Percentiles rank a stretch among this genome's conserved stretches.
Evolutionary conservation across 495 filamentous ascomycete genomes (phyloP).

Genomic region (Opeltia flavorubescens): DNA sequence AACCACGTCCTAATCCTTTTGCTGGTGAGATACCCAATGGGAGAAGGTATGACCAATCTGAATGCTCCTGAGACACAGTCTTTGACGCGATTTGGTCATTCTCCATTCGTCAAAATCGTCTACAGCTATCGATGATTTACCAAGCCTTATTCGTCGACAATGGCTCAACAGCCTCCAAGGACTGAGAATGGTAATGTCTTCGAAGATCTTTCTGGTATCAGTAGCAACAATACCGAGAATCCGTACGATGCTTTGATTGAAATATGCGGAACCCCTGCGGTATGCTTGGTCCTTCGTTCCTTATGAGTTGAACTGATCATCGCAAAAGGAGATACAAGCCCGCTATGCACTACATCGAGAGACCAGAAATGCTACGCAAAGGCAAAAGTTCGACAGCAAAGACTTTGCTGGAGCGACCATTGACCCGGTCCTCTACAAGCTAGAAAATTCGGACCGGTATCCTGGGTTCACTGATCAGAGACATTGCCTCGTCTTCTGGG

Average conservation of each 20-base stretch:
- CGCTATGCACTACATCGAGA: conserved; percentile 60
- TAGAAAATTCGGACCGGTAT: conserved; percentile 44
- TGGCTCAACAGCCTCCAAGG: too few species aligned
- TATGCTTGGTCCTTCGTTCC: background rate
- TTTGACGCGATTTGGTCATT: too few species aligned
- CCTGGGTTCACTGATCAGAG: conserved; percentile 56
- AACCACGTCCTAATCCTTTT: too few species aligned
- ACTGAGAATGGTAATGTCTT: conserved; percentile 28
- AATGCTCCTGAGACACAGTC: too few species aligned
- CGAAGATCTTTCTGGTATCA: conserved; percentile 41
- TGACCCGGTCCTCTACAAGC: conserved; percentile 58
- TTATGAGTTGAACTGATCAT: background rate
- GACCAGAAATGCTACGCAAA: conserved; percentile 58
- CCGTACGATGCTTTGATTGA: conserved; percentile 56
- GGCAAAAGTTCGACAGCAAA: conserved; percentile 46
- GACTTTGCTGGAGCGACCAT: conserved; percentile 58
- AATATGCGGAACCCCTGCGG: conserved; percentile 31
- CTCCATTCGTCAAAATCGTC: too few species aligned
- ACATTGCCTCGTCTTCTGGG: conserved; percentile 78
- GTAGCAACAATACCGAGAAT: conserved; percentile 35
- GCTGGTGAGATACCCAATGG: too few species aligned
- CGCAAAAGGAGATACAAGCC: conserved; percentile 52
- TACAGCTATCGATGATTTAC: too few species aligned
- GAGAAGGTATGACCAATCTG: too few species aligned
- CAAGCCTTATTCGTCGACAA: too few species aligned